Evolutionary conservation across 176 grass and related monocot species (phyloP), one percentile per base, ranked within the genome.

Genomic region (Areca catechu): DNA sequence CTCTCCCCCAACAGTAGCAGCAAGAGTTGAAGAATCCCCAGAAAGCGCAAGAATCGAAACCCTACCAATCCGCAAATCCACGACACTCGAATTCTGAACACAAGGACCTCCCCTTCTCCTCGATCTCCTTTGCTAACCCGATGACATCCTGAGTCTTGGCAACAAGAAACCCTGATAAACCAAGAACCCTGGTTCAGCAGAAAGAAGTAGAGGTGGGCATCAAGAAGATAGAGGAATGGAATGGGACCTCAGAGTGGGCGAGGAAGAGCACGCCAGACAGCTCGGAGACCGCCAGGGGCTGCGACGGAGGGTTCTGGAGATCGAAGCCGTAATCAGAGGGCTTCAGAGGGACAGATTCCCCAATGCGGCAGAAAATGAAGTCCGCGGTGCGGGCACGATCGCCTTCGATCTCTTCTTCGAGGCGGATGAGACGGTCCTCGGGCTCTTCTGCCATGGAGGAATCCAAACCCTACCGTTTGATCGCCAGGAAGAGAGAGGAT

Each of bases 331-430:
- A 77, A 48, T 79, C 73, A 0, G 61, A 73, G 16, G 81, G 78
- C 17, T 85, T 79, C 37, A 97, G 25, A 34, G 92, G 83, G 61
- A 88, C 68, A 53, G 92, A 59, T 76, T 88, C 92, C 23, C 92
- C 92, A 58, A 81, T 77, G 58, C 82, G 83, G 67, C 83, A 81
- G 77, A 91, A 97, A 19, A 91, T 75, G 72, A 82, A 91, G 75
- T 97, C 92, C 28, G 63, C 34, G 56, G 86, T 81, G 65, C 66
- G 72, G 52, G 58, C 77, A 18, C 69, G 77, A 34, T 85, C 83
- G 61, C 80, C 86, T 59, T 91, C 92, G 49, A 73, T 71, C 22
- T 88, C 75, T 71, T 91, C 92, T 23, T 90, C 78, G 55, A 72
- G 58, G 49, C 50, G 70, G 15, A 72, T 62, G 4, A 37, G 49